Evolutionary conservation across 2,329 filamentous ascomycete species (phyloP), one percentile per base, ranked within the genome.

Genomic region (Scedosporium minutisporum): DNA sequence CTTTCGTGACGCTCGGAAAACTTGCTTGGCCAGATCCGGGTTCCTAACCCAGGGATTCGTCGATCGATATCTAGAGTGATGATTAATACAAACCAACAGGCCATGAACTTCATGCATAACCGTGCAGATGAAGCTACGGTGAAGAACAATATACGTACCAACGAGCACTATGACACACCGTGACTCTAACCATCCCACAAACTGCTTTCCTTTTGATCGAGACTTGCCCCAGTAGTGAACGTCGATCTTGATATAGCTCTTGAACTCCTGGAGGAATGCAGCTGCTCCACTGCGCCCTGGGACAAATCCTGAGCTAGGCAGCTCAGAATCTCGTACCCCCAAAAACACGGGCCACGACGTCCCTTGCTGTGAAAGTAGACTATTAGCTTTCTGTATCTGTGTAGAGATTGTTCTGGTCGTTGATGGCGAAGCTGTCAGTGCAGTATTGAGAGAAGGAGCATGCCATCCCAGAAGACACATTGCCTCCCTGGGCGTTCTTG

Each of bases 151-250:
- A 33, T n/a, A 74, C 79, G 72, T 73, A 84, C 83, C 82, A 64
- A 84, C 80, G 21, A 88, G 76, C 41, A 89, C 73, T 63, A 77
- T 74, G 1, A 84, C 76, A 62, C 81, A 85, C 62, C 82, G 78
- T 6, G 83, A 86, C 67, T 88, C 86, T 2, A 89, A 71, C 86
- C 86, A 88, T 10, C 83, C 83, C 0, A 88, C 73, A 58, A 87
- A 79, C 12, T 76, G 74, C 21, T 79, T 81, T 1, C 84, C 82
- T 62, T 80, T 83, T 1, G 77, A 73, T 1, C 78, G 72, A 2
- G 83, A 84, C 6, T 80, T 72, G 1, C 85, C 85, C 87, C 87
- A 89, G 71, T 86, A 89, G 57, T 86, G 83, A 1, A 84, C 77
- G 63, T 87, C 82, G 60, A 89, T 79, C 67, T 82, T 83, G 63